Evolutionary conservation across 164 flowering plant species (phyloP), one percentile per base, ranked within the genome.

Genomic region (Vitis labrusca): DNA sequence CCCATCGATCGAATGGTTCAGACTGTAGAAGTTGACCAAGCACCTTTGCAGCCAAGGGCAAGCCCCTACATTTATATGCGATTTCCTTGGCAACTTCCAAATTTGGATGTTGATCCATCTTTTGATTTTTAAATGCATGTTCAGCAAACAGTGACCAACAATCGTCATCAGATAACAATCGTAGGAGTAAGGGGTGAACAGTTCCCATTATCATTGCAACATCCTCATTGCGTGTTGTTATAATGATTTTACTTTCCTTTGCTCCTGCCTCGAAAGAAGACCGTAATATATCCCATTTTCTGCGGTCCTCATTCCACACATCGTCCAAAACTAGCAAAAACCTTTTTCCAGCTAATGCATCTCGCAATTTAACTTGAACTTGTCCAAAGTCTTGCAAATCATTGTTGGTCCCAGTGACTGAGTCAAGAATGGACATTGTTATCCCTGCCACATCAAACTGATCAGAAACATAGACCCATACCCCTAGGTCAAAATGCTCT

Each of bases 261-360:
- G 65, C 71, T 5, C 74, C 81, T 11, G n/a, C 32, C 12, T 3
- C 48, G 5, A 83, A 69, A 30, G 79, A 75, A 1, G 1, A 50
- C 19, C 14, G 59, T 10, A 83, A 44, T 1, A 5, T 12, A 52
- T 71, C 69, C 84, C 86, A 81, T 2, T 55, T 50, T 2, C 0
- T 9, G 8, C 50, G 19, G 1, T 51, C 65, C n/a, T 75, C 75
- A 59, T 58, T 76, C 83, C 78, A 79, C 16, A 73, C 65, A 67
- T 79, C 85, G 66, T 82, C 85, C 14, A 79, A 50, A 48, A 82
- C 77, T 55, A 79, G 50, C 0, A 82, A 59, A 63, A 77, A 79
- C 11, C n/a, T 72, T 51, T 74, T 77, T n/a, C 67, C 74, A 0
- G 0, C 4, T 48, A 79, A 53, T 2, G 0, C 8, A 14, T 65